Evolutionary conservation across 148 eudicot genomes (phyloP).

Genomic region (Chenopodium suecicum): DNA sequence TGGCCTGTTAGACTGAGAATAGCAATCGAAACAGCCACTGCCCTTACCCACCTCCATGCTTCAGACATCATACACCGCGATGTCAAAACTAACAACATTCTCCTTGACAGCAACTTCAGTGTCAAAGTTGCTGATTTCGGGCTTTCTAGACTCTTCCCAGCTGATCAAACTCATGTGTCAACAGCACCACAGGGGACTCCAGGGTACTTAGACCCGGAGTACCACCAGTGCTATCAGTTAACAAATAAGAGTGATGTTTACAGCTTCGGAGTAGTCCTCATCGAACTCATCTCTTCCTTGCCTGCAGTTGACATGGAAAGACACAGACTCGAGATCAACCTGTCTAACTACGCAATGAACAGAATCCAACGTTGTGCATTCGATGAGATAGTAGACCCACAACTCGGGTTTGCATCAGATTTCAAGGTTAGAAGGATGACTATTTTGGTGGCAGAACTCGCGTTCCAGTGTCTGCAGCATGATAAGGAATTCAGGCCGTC

Average conservation of each 20-base stretch:
- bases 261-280: slow-evolving; percentile 17
- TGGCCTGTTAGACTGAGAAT: slow-evolving; percentile 54
- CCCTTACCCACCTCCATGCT: slow-evolving; percentile 24
- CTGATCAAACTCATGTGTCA: slow-evolving; percentile 16
- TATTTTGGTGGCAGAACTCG: slow-evolving; percentile 13
- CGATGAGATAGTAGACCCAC: slow-evolving; percentile 15
- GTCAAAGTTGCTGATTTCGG: slow-evolving; percentile 26
- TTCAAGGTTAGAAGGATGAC: slow-evolving; percentile 18
- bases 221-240: slow-evolving; percentile 14
- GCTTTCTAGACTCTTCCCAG: slow-evolving; percentile 20
- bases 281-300: slow-evolving; percentile 20
- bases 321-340: slow-evolving; percentile 6
- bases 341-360: slow-evolving; percentile 15
- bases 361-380: slow-evolving; percentile 5
- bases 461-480: slow-evolving; percentile 16
- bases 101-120: slow-evolving; percentile 4
- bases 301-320: slow-evolving; percentile 19
- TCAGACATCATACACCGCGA: slow-evolving; percentile 20
- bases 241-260: slow-evolving; percentile 22
- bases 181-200: slow-evolving; percentile 25
- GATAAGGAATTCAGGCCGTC: slow-evolving; percentile 16
- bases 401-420: slow-evolving; percentile 9
- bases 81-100: slow-evolving; percentile 20
- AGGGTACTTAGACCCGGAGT: slow-evolving; percentile 19
- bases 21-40: slow-evolving; percentile 55